phyloP scores from a whole-genome alignment of 495 filamentous ascomycete species.

The Penicillium simplicissimum region DNA sequence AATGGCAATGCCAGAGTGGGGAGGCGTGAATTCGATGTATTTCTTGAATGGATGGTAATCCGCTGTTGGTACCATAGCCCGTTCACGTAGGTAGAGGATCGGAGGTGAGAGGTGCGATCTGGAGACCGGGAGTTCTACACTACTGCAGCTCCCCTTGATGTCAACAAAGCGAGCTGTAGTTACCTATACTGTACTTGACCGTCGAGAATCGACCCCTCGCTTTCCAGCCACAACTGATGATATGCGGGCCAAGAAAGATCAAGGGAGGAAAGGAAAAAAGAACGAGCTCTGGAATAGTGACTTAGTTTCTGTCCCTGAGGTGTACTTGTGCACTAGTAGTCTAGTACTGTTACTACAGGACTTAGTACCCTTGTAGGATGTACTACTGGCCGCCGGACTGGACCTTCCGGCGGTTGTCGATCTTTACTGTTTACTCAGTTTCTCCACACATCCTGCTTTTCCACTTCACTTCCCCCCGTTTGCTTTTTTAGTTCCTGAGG shows the following conservation, averaged over 20 bases:
- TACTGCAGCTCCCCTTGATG: background rate
- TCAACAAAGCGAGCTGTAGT: background rate
- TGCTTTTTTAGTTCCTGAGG: background rate
- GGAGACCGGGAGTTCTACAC: background rate
- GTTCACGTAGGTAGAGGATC: too few relatives aligned
- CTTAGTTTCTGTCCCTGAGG: background rate
- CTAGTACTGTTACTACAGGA: too few relatives aligned
- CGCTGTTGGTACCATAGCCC: background rate
- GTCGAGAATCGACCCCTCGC: background rate
- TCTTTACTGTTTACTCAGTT: conserved; percentile 15
- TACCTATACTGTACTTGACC: background rate
- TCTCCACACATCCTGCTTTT: conserved; percentile 21
- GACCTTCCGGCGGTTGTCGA: conserved; percentile 5
- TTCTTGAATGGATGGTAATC: background rate
- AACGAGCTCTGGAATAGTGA: background rate
- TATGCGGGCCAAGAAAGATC: background rate
- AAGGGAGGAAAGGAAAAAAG: background rate
- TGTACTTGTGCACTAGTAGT: too few relatives aligned
- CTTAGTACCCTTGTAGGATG: too few relatives aligned
- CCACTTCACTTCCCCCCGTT: background rate
- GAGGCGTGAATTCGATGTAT: background rate
- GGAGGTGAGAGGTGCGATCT: background rate
- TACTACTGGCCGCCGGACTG: background rate
- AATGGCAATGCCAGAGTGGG: background rate
- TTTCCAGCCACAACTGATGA: background rate